These are phyloP conservation scores for Gynostemma pentaphyllum DNA, from an alignment of 306 rosid species.

Conservation along the genomic window DNA sequence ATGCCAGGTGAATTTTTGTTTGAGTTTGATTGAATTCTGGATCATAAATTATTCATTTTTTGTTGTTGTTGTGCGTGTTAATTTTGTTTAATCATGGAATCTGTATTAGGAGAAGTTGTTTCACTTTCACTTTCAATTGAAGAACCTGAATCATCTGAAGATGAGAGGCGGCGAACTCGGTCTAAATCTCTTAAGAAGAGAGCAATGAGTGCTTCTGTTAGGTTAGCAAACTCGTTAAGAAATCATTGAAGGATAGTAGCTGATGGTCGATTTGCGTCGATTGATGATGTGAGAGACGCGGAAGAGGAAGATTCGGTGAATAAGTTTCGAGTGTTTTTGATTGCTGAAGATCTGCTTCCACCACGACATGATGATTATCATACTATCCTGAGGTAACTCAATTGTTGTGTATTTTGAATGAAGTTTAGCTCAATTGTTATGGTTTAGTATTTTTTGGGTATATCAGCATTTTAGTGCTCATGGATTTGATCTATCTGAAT, in stretches of 20 bases:
- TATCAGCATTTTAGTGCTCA: not conserved
- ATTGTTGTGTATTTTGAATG: constrained; percentile 7
- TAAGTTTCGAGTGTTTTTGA: constrained; percentile 45
- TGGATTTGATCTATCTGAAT: not conserved
- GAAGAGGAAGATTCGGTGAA: constrained; percentile 76
- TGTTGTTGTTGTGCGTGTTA: too few relatives aligned
- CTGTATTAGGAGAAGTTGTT: constrained; percentile 41
- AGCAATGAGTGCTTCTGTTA: constrained; percentile 54
- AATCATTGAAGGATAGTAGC: constrained; percentile 60
- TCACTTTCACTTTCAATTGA: constrained; percentile 26
- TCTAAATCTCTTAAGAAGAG: constrained; percentile 67
- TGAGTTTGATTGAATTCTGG: not conserved
- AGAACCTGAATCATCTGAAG: constrained; percentile 74
- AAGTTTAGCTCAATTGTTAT: not conserved
- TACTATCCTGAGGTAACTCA: constrained; percentile 68
- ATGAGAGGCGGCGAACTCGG: constrained; percentile 63
- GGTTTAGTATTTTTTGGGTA: not conserved
- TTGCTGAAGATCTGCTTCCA: constrained; percentile 58
- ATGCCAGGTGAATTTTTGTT: not conserved
- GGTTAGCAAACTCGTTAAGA: constrained; percentile 42
- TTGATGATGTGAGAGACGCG: constrained; percentile 87
- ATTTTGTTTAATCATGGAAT: too few relatives aligned
- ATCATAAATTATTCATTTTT: not conserved
- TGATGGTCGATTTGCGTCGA: constrained; percentile 45
- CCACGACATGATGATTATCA: constrained; percentile 75